Base-by-base conservation (phyloP, 176 grass and related monocot species). In the Raddia distichophylla region DNA sequence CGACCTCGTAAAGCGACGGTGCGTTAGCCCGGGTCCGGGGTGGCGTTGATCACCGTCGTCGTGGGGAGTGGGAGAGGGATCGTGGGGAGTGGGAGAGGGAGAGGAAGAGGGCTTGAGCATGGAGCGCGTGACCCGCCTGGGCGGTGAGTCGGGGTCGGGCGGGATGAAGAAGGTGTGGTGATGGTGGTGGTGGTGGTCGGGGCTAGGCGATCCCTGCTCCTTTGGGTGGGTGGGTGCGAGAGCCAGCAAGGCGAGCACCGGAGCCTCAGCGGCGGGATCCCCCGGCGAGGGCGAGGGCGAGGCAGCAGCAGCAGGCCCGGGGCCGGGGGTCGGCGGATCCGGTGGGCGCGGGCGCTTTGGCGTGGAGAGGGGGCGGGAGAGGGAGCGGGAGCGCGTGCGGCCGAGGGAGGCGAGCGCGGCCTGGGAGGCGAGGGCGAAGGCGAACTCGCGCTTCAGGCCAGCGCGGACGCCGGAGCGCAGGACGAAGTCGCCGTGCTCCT, bases 381-480 rank as follows among this genome's bases (percentile, higher is more conserved):
- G 40, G 46, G 50, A 73, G 34, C 79, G 77, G 22, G 91, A 94
- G 71, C 96, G 91, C 50, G 96, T 99, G 76, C 96, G 92, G 57
- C 96, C 96, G 11, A 90, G 88, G 55, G 76, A 76, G 64, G 66
- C 72, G 19, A 93, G 85, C 11, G 84, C 57, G 68, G 93, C 87
- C 81, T 95, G 93, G 40, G 91, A 87, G 69, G 81, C 85, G 67
- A 98, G 84, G 82, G 95, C 93, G 82, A 99, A 99, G 82, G 89
- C 62, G 86, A 95, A 99, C 85, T 99, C 96, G 11, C 93, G 84
- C 87, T 99, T 99, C 37, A 99, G 86, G 50, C 93, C 93, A 2
- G 87, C 60, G 19, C 96, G 96, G n/a, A 98, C 93, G 82, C 93
- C 93, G 53, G 96, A 98, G 35, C 93, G 91, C 43, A 98, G 84